phyloP scores from a whole-genome alignment of 495 filamentous ascomycete species.

The Neurospora hispaniola region DNA sequence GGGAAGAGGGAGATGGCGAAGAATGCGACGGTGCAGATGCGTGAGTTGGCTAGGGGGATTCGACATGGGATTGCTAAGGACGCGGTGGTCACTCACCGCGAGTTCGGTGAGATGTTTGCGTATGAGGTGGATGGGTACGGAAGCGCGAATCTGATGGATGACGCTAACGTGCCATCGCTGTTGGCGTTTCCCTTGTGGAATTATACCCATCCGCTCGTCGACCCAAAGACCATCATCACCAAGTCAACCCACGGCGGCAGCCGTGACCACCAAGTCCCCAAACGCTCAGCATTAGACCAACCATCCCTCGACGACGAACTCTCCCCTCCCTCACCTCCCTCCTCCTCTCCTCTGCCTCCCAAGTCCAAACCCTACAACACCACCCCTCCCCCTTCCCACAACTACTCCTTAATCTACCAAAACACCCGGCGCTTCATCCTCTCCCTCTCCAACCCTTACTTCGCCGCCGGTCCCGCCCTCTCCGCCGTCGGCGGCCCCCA shows the following conservation, averaged over 20 bases:
- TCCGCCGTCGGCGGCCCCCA: constrained; percentile 50
- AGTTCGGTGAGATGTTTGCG: constrained; percentile 41
- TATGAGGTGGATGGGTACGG: constrained; percentile 55
- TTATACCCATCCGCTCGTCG: constrained; percentile 10
- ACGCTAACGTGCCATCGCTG: constrained; percentile 52
- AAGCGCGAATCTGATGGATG: constrained; percentile 50
- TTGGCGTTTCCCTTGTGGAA: constrained; percentile 34
- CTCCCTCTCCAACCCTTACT: constrained; percentile 47
- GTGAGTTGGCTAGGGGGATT: constrained; percentile 38
- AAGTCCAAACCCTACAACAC: not conserved
- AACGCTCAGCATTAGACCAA: not conserved
- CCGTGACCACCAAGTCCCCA: not conserved
- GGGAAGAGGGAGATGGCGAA: constrained; percentile 10
- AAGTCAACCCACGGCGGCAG: constrained; percentile 4
- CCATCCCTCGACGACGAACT: not conserved
- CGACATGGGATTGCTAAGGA: constrained; percentile 38
- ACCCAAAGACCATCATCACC: not conserved
- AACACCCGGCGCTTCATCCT: constrained; percentile 49
- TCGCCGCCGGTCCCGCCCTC: constrained; percentile 42
- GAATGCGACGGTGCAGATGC: constrained; percentile 41
- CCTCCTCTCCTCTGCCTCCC: not conserved
- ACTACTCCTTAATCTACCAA: constrained; percentile 35
- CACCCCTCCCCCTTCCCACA: not conserved
- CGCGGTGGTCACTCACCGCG: constrained; percentile 23
- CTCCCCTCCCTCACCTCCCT: not conserved